Conservation (phyloP, 768 basidiomycete genomes). For the Hericium alpestre region DNA sequence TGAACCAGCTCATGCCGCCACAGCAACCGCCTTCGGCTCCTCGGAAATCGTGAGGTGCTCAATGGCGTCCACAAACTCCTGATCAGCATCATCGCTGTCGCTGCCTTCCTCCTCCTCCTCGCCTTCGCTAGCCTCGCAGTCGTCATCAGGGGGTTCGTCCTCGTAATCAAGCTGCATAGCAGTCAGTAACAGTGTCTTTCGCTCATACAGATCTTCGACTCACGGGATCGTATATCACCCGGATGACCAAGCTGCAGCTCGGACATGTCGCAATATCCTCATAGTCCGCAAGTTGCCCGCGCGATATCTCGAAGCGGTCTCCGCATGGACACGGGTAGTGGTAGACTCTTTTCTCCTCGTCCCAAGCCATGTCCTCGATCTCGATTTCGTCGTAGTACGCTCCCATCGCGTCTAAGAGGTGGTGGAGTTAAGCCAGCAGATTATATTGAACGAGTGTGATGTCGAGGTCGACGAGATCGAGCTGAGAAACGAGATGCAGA, state of each 20-base stretch:
- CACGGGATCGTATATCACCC: constrained; percentile 92
- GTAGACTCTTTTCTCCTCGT: constrained; percentile 67
- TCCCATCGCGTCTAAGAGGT: constrained; percentile 38
- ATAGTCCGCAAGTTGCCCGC: constrained; percentile 71
- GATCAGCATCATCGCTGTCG: constrained; percentile 13
- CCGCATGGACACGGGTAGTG: constrained; percentile 98
- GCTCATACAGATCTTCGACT: constrained; percentile 23
- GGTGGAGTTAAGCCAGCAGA: neutral
- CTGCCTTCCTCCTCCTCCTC: constrained; percentile 11
- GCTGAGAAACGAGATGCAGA: no score
- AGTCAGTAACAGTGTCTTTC: neutral
- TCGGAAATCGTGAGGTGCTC: constrained; percentile 47
- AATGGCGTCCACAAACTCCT: constrained; percentile 57
- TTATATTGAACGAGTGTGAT: neutral
- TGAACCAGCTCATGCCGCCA: constrained; percentile 14
- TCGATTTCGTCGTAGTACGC: constrained; percentile 95
- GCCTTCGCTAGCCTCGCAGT: constrained; percentile 23
- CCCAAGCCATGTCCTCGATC: constrained; percentile 95
- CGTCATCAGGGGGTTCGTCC: constrained; percentile 51
- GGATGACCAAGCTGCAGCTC: constrained; percentile 85
- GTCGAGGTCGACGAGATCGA: no score
- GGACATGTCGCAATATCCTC: constrained; percentile 96
- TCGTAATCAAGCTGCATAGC: constrained; percentile 66
- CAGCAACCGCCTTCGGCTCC: constrained; percentile 17
- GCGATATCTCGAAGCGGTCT: constrained; percentile 92